These are phyloP conservation scores for Solanum acaule DNA, from an alignment of 257 asterid genomes.

Conservation along the genomic window DNA sequence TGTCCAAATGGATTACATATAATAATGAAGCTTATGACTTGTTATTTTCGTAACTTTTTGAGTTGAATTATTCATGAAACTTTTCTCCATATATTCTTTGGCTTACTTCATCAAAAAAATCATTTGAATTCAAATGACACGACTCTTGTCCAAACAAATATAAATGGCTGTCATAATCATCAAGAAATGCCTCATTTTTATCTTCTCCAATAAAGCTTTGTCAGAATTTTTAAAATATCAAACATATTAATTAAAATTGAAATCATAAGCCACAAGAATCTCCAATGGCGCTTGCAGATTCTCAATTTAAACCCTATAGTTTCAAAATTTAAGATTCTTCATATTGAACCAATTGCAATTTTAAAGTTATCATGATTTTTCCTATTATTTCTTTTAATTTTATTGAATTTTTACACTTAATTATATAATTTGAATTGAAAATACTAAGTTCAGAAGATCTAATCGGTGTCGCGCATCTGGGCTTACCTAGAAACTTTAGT, in stretches of 20 bases:
- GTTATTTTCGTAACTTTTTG: not conserved
- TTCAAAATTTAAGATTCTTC: not conserved
- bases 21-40: not conserved
- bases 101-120: not conserved
- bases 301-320: not conserved
- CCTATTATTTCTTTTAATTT: no score
- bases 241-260: not conserved
- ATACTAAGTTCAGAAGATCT: not conserved
- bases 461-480: fast-evolving
- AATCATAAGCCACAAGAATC: not conserved
- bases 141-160: not conserved
- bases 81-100: not conserved
- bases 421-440: not conserved
- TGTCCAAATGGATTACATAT: not conserved
- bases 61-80: not conserved
- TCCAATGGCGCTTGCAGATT: not conserved
- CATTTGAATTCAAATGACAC: not conserved
- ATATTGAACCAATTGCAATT: not conserved
- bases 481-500: not conserved
- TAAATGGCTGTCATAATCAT: not conserved
- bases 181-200: not conserved
- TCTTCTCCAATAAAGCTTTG: not conserved
- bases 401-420: not conserved
- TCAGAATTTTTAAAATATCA: not conserved
- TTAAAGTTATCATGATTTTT: not conserved